A percentile compares a stretch with the other conserved stretches of the same genome.
These are phyloP conservation scores for Claviceps sp. DNA, from an alignment of 2,329 filamentous ascomycete species.

Conservation along the genomic window DNA sequence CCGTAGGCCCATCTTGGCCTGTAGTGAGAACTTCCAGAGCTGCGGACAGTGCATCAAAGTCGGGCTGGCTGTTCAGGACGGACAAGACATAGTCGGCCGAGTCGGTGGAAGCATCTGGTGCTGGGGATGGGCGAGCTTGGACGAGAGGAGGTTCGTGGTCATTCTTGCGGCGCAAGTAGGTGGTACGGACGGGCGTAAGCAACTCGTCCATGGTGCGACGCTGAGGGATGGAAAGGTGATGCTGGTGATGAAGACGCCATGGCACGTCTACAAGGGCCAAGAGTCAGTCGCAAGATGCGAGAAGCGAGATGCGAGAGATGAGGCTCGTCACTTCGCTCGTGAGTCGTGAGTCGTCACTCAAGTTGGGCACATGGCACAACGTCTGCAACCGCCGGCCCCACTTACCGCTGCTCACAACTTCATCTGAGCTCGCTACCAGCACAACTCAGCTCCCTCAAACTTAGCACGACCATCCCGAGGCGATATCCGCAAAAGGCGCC, in stretches of 20 bases:
- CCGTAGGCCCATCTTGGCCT: conserved; percentile 6
- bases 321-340: neutral
- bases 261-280: no score
- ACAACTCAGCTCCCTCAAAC: neutral
- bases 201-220: conserved; percentile 37
- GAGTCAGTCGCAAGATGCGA: neutral
- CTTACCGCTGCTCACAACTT: neutral
- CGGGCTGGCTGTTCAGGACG: conserved; percentile 47
- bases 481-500: neutral
- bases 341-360: neutral
- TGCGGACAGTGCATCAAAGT: conserved; percentile 39
- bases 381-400: neutral
- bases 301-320: neutral
- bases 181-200: conserved; percentile 39
- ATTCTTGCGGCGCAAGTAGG: conserved; percentile 27
- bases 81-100: conserved; percentile 41
- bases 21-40: conserved; percentile 37
- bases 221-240: neutral
- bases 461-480: no score
- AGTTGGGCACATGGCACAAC: no score
- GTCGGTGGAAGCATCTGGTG: conserved; percentile 11
- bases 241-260: no score
- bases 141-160: conserved; percentile 24
- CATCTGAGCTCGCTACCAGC: neutral
- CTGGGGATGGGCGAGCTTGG: conserved; percentile 17